Evolutionary conservation across 2,329 filamentous ascomycete genomes (phyloP).

Genomic region (Ceratocystis cubensis): DNA sequence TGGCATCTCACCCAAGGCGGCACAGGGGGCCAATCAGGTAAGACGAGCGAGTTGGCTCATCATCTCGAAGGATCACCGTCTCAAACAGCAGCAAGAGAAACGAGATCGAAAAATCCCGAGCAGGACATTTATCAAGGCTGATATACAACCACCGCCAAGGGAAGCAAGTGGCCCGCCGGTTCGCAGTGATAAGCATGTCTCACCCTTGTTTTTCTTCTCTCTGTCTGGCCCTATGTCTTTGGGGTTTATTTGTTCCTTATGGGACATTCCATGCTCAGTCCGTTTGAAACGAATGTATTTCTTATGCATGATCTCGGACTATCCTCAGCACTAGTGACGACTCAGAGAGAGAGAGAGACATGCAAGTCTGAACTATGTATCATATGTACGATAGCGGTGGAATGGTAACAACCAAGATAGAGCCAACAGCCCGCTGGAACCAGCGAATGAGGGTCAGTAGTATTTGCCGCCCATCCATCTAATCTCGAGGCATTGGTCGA

Average conservation of each 20-base stretch:
- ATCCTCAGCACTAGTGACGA: too few relatives aligned
- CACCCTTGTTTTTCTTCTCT: not conserved
- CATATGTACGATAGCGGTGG: not conserved
- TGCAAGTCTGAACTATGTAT: not conserved
- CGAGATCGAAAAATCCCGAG: not conserved
- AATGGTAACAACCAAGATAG: not conserved
- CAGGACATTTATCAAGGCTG: not conserved
- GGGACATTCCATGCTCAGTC: not conserved
- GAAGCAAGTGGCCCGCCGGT: not conserved
- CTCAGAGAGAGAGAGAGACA: not conserved
- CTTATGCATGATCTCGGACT: not conserved
- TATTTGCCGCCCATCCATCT: too few relatives aligned
- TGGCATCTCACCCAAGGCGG: not conserved
- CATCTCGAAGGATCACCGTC: not conserved
- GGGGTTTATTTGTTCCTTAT: not conserved
- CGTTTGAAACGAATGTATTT: not conserved
- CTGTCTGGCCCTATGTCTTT: not conserved
- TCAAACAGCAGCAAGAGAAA: not conserved
- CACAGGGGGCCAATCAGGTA: not conserved
- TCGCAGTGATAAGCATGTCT: conserved; percentile 2
- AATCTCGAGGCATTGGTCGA: too few relatives aligned
- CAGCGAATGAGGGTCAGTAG: too few relatives aligned
- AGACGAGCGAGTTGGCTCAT: not conserved
- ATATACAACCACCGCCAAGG: not conserved
- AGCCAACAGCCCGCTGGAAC: too few relatives aligned